These are phyloP conservation scores for Fraxinus sp. DNA, from an alignment of 305 asterid genomes.

Conservation along the genomic window DNA sequence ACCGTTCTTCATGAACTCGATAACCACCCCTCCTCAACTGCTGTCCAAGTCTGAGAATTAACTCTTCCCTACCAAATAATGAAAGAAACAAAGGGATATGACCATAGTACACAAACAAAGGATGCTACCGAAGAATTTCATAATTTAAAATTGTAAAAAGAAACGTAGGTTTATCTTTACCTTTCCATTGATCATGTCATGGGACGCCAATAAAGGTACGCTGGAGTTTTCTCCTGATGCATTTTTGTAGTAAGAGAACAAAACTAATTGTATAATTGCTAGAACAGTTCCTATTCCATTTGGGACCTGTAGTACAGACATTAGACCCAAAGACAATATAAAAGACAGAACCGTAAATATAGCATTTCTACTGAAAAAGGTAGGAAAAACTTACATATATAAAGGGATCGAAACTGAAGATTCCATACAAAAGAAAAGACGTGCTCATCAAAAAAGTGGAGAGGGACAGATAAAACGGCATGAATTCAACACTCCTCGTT, in stretches of 20 bases:
- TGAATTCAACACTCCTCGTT: constrained; percentile 64
- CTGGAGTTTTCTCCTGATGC: constrained; percentile 39
- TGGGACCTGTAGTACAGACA: constrained; percentile 44
- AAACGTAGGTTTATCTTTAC: constrained; percentile 5
- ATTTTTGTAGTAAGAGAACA: constrained; percentile 47
- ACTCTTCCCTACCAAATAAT: not conserved
- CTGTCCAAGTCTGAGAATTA: not conserved
- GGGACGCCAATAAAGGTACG: constrained; percentile 44
- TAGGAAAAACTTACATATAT: constrained; percentile 41
- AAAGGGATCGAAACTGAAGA: constrained; percentile 60
- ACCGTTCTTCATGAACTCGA: constrained; percentile 8
- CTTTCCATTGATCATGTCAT: constrained; percentile 30
- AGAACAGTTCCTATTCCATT: constrained; percentile 61
- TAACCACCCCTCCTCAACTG: not conserved
- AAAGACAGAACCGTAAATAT: no score
- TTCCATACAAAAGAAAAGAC: constrained; percentile 55
- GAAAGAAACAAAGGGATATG: not conserved
- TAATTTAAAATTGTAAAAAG: no score
- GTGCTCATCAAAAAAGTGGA: constrained; percentile 61
- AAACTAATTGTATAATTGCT: constrained; percentile 42
- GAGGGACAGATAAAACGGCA: constrained; percentile 67
- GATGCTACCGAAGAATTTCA: not conserved
- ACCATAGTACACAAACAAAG: not conserved
- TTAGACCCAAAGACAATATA: not conserved
- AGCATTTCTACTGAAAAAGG: not conserved